Conservation (phyloP, 1,284 basidiomycete genomes). For the Moniliophthora roreri region DNA sequence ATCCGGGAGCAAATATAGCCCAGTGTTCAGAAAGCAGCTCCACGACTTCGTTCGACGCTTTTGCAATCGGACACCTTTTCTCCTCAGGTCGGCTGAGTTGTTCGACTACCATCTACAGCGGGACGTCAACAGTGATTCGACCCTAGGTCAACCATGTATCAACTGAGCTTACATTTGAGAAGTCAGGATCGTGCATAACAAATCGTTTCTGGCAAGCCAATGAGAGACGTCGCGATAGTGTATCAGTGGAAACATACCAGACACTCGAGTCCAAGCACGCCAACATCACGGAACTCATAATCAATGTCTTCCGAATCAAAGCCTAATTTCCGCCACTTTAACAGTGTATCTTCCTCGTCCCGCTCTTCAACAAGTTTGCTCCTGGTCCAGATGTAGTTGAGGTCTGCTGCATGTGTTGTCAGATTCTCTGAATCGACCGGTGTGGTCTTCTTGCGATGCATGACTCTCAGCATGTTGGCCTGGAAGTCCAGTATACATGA, state of each 20-base stretch:
- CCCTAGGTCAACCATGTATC: neutral
- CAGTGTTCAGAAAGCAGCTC: constrained; percentile 88
- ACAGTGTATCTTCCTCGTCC: constrained; percentile 43
- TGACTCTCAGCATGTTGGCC: constrained; percentile 81
- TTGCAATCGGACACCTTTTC: constrained; percentile 84
- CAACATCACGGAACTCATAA: constrained; percentile 82
- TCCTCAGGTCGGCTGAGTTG: constrained; percentile 79
- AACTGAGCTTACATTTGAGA: constrained; percentile 63
- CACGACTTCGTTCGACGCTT: constrained; percentile 85
- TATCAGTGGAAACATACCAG: constrained; percentile 49
- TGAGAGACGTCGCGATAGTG: neutral
- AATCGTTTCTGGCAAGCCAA: constrained; percentile 57
- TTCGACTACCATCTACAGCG: constrained; percentile 71
- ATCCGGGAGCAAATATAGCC: constrained; percentile 78
- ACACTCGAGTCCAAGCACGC: constrained; percentile 85
- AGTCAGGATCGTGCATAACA: constrained; percentile 73
- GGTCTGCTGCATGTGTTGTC: constrained; percentile 57
- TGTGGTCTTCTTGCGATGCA: constrained; percentile 79
- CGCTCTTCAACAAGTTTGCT: constrained; percentile 57
- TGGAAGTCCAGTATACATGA: constrained; percentile 92
- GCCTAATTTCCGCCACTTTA: constrained; percentile 81
- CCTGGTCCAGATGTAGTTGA: constrained; percentile 73
- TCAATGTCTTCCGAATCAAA: constrained; percentile 79
- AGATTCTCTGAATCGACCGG: constrained; percentile 71
- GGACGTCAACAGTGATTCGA: neutral